These are phyloP conservation scores for Apophysomyces ossiformis DNA, from an alignment of 371 early-diverging fungal genomes.

Conservation along the genomic window DNA sequence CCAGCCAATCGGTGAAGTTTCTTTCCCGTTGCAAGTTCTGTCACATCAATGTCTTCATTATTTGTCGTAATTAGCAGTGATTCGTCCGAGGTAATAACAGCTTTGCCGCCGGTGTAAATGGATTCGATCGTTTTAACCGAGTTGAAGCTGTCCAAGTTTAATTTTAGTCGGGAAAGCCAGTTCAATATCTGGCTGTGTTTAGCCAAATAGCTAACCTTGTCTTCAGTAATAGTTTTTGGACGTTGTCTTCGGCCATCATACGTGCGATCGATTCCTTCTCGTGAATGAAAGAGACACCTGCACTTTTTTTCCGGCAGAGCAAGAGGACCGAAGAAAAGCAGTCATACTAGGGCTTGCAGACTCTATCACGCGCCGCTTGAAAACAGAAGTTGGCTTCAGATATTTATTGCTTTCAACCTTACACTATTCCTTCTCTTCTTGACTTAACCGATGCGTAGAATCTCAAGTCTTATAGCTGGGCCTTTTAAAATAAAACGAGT, in stretches of 20 bases:
- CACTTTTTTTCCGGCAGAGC: not conserved
- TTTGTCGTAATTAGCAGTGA: conserved; percentile 75
- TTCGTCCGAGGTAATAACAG: conserved; percentile 72
- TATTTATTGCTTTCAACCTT: too few relatives aligned
- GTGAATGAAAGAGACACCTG: not conserved
- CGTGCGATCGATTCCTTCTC: conserved; percentile 1
- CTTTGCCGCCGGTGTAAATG: conserved; percentile 94
- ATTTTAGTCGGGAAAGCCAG: not conserved
- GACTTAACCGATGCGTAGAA: too few relatives aligned
- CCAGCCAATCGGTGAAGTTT: conserved; percentile 72
- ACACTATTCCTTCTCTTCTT: too few relatives aligned
- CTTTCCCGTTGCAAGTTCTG: conserved; percentile 76
- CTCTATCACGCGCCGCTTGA: not conserved
- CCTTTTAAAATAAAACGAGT: too few relatives aligned
- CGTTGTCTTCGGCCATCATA: conserved; percentile 32
- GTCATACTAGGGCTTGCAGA: not conserved
- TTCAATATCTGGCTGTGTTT: too few relatives aligned
- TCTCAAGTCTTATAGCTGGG: too few relatives aligned
- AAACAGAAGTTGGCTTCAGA: not conserved
- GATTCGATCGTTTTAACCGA: conserved; percentile 83
- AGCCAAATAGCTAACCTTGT: conserved; percentile 17
- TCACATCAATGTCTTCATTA: conserved; percentile 84
- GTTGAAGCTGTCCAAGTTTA: conserved; percentile 61
- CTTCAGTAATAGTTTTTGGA: conserved; percentile 30
- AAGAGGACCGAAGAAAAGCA: not conserved